Conservation (phyloP, 1,284 basidiomycete genomes). For the Coniophora puteana region DNA sequence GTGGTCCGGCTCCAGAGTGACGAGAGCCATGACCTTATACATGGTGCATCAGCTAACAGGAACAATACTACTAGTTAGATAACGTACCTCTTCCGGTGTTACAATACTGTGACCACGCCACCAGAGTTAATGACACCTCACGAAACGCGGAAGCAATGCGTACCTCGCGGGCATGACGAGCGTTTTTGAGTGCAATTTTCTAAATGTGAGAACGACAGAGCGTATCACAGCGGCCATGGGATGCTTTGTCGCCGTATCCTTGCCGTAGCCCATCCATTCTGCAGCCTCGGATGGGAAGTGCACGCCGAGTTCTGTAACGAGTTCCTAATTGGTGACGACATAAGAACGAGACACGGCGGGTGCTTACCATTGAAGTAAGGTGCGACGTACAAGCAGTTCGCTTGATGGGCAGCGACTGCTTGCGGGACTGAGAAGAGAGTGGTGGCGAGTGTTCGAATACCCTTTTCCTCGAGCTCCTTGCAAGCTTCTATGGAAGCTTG, state of each 20-base stretch:
- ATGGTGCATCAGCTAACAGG: neutral
- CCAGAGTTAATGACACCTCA: slow-evolving; percentile 1
- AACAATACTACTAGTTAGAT: too few species aligned
- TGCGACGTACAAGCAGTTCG: slow-evolving; percentile 43
- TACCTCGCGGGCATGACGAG: slow-evolving; percentile 51
- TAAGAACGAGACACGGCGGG: neutral
- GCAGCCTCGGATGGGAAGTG: slow-evolving; percentile 34
- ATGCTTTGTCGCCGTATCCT: slow-evolving; percentile 36
- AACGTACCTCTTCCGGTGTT: slow-evolving; percentile 35
- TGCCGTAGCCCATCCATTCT: slow-evolving; percentile 39
- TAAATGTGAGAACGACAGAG: slow-evolving; percentile 35
- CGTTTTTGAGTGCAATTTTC: slow-evolving; percentile 35
- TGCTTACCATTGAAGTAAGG: slow-evolving; percentile 46
- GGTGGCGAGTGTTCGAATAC: slow-evolving; percentile 45
- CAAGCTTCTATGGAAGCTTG: slow-evolving; percentile 44
- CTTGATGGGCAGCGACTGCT: slow-evolving; percentile 44
- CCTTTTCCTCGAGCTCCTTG: slow-evolving; percentile 32
- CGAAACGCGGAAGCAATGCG: neutral
- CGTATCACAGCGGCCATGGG: slow-evolving; percentile 38
- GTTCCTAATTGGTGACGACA: slow-evolving; percentile 1
- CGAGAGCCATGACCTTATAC: slow-evolving; percentile 38
- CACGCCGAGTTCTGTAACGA: slow-evolving; percentile 40
- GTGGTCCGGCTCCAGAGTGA: slow-evolving; percentile 39
- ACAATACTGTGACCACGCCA: slow-evolving; percentile 32
- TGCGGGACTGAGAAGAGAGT: slow-evolving; percentile 45